Conservation (phyloP, 2,329 filamentous ascomycete genomes). For the Fusarium sororula region DNA sequence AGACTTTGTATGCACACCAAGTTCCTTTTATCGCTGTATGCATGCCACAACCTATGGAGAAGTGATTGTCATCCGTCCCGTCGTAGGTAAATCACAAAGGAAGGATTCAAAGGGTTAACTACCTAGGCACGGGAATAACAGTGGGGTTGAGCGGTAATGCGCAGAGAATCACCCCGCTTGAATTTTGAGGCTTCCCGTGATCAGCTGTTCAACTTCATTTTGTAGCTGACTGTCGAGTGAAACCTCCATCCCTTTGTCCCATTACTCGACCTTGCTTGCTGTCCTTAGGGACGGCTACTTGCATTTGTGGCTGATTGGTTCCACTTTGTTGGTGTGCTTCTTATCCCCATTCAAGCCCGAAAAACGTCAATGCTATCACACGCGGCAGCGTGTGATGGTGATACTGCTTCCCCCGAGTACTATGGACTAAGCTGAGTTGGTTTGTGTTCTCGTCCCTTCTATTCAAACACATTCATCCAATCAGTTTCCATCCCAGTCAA, state of each 20-base stretch:
- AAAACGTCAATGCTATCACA: constrained; percentile 3
- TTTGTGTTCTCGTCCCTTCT: constrained; percentile 19
- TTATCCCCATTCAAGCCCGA: not conserved
- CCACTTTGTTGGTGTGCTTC: constrained; percentile 17
- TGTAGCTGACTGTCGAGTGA: not conserved
- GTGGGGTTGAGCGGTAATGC: not conserved
- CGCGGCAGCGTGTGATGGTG: not conserved
- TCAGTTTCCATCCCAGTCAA: not conserved
- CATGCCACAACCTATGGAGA: not conserved
- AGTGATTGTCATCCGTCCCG: not conserved
- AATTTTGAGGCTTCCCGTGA: not conserved
- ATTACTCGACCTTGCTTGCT: not conserved
- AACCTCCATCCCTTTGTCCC: not conserved
- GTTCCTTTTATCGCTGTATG: not conserved
- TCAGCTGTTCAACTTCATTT: not conserved
- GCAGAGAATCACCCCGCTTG: constrained; percentile 1
- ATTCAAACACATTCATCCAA: constrained; percentile 10
- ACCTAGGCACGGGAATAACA: not conserved
- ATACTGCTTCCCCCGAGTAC: constrained; percentile 4
- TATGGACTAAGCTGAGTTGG: not conserved
- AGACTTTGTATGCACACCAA: not conserved
- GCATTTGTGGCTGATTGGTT: constrained; percentile 26
- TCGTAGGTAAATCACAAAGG: not conserved
- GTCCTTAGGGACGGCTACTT: not conserved
- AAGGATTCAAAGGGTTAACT: not conserved